Evolutionary conservation across 345 rosid genomes (phyloP).

Genomic region (Orychophragmus violaceus): DNA sequence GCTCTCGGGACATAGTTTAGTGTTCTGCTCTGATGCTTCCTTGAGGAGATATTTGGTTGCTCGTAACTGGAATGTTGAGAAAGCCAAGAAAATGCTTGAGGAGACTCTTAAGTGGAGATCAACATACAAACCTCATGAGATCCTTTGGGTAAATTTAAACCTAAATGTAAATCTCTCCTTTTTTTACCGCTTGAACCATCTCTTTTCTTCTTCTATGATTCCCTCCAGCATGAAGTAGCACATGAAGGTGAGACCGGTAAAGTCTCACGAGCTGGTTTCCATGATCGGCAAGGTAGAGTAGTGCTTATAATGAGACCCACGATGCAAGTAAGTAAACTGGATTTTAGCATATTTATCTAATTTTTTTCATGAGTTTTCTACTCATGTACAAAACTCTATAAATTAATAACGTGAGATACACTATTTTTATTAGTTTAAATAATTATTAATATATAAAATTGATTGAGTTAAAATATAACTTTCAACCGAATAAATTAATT

Average conservation of each 20-base stretch:
- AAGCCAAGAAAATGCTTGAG: constrained; percentile 73
- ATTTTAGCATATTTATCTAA: not conserved
- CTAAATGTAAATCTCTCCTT: too few species aligned
- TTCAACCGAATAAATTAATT: too few species aligned
- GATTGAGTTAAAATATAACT: too few species aligned
- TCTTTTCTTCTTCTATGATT: constrained; percentile 3
- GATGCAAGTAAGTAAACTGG: constrained; percentile 46
- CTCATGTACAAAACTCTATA: too few species aligned
- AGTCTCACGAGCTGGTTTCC: constrained; percentile 69
- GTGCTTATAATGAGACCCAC: constrained; percentile 96
- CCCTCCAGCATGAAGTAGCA: constrained; percentile 62
- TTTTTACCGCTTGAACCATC: not conserved
- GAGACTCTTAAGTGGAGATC: constrained; percentile 86
- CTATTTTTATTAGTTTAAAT: too few species aligned
- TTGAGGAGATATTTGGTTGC: constrained; percentile 82
- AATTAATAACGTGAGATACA: too few species aligned
- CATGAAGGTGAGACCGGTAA: constrained; percentile 95
- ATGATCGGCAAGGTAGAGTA: constrained; percentile 62
- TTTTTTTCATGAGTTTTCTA: not conserved
- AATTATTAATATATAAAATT: too few species aligned
- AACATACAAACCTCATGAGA: constrained; percentile 82
- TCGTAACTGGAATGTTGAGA: constrained; percentile 79
- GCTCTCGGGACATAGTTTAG: constrained; percentile 53
- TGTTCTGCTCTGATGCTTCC: constrained; percentile 62
- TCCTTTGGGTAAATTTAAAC: constrained; percentile 70